Base-by-base conservation (phyloP, 2,329 filamentous ascomycete genomes). In the Davidsoniella australis region DNA sequence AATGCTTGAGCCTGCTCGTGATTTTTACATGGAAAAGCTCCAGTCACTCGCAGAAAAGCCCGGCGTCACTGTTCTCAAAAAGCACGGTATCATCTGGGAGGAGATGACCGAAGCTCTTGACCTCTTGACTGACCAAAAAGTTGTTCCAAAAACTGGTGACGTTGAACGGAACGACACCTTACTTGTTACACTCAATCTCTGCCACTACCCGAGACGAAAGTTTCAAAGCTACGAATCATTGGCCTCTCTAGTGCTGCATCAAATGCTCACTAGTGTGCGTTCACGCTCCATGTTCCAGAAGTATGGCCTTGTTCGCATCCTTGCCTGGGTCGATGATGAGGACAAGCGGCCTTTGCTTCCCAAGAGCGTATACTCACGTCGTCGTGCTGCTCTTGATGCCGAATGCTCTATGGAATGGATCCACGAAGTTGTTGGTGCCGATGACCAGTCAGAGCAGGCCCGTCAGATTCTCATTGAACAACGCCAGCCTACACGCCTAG, bases 301-400 rank as follows among this genome's bases (percentile, higher is more conserved):
- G 24, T 88, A 86, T 59, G 89, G 89, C 2, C 72, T 80, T 16
- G 79, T 94, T 2, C 78, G 87, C 45, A 80, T 89, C 68, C 70
- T 96, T 1, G 60, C 88, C 38, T 88, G 87, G 79, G 58, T 79
- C 3, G 70, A 74, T 1, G 68, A 79, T 41, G 66, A 73, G 0
- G 80, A 85, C 50, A 76, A 76, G 55, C 57, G 63, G 5, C 54
- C 61, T 1, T 56, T 85, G 1, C 52, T 94, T 6, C 82, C 88
- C 0, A 73, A 73, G 47, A 64, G 66, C 2, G 59, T 82, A 2
- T 62, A 67, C 33, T 62, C 66, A 1, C 73, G 80, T n/a, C 70
- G 64, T 40, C 78, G 77, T 42, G 60, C 69, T 18, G 68, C 74
- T 4, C 60, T 83, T 4, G 68, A 81, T 47, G 67, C 73, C 1